Conservation (phyloP, 2,329 filamentous ascomycete species). For the Cryphonectria japonica region DNA sequence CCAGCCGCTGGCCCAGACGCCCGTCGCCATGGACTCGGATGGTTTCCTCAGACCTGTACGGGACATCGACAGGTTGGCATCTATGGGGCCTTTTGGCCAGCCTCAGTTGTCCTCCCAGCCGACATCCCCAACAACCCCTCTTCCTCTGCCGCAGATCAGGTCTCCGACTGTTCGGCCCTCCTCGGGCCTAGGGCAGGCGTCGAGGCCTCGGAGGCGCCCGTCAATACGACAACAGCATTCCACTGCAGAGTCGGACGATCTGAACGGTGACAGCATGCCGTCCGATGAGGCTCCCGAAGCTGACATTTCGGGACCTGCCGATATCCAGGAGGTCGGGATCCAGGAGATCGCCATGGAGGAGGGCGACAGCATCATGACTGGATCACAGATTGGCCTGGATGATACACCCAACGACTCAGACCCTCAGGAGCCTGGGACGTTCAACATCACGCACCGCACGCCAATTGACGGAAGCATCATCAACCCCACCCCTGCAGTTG, state of each 20-base stretch:
- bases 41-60: slow-evolving; percentile 80
- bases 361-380: slow-evolving; percentile 76
- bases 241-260: slow-evolving; percentile 86
- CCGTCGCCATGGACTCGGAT: slow-evolving; percentile 71
- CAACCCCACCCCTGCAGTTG: slow-evolving; percentile 56
- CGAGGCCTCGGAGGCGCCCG: slow-evolving; percentile 69
- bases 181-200: slow-evolving; percentile 55
- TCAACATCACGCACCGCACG: slow-evolving; percentile 89
- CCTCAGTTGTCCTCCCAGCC: slow-evolving; percentile 82
- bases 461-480: slow-evolving; percentile 84
- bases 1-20: slow-evolving; percentile 69
- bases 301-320: slow-evolving; percentile 78
- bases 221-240: slow-evolving; percentile 91
- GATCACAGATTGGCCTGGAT: slow-evolving; percentile 72
- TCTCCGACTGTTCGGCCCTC: slow-evolving; percentile 59
- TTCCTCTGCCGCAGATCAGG: slow-evolving; percentile 66
- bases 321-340: slow-evolving; percentile 83
- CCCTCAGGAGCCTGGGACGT: slow-evolving; percentile 84
- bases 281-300: slow-evolving; percentile 78
- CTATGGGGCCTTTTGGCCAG: slow-evolving; percentile 74
- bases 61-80: slow-evolving; percentile 80
- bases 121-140: slow-evolving; percentile 84
- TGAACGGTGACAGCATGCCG: slow-evolving; percentile 79
- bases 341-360: slow-evolving; percentile 82
- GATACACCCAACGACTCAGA: slow-evolving; percentile 81